phyloP scores from a whole-genome alignment of 345 rosid genomes.

The Boechera stricta region DNA sequence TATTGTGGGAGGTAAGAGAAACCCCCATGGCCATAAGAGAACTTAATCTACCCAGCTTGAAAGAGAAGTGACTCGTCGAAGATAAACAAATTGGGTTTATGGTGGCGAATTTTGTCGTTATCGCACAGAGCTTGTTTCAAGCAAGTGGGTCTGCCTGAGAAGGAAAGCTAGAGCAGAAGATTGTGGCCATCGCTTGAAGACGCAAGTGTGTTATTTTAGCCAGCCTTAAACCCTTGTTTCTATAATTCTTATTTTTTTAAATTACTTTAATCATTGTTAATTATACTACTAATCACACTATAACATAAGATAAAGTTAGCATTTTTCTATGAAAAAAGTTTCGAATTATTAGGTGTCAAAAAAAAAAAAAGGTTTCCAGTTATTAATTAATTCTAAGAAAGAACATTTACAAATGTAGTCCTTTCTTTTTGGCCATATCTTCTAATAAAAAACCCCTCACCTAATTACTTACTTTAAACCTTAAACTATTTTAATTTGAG shows the following conservation, averaged over 20 bases:
- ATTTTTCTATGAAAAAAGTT: too few species aligned
- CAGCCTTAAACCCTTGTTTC: conserved; percentile 39
- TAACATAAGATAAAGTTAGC: too few species aligned
- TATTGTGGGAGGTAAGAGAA: conserved; percentile 56
- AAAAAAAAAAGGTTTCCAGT: too few species aligned
- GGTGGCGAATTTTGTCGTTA: conserved; percentile 44
- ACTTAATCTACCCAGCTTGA: conserved; percentile 64
- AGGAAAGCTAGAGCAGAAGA: conserved; percentile 18
- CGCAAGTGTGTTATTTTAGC: background rate
- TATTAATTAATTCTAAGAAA: too few species aligned
- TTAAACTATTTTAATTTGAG: too few species aligned
- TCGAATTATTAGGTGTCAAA: too few species aligned
- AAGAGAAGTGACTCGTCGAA: background rate
- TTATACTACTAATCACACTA: too few species aligned
- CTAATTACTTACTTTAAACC: too few species aligned
- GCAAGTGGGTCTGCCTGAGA: conserved; percentile 43
- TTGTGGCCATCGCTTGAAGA: conserved; percentile 43
- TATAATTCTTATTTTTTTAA: background rate
- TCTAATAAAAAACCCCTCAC: too few species aligned
- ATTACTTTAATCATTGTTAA: too few species aligned
- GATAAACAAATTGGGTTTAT: conserved; percentile 37
- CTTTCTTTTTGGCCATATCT: too few species aligned
- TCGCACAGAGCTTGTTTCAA: background rate
- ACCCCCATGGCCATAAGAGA: conserved; percentile 64
- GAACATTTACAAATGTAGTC: too few species aligned